phyloP scores from a whole-genome alignment of 768 basidiomycete species.

The Strobilomyces dryophilus region DNA sequence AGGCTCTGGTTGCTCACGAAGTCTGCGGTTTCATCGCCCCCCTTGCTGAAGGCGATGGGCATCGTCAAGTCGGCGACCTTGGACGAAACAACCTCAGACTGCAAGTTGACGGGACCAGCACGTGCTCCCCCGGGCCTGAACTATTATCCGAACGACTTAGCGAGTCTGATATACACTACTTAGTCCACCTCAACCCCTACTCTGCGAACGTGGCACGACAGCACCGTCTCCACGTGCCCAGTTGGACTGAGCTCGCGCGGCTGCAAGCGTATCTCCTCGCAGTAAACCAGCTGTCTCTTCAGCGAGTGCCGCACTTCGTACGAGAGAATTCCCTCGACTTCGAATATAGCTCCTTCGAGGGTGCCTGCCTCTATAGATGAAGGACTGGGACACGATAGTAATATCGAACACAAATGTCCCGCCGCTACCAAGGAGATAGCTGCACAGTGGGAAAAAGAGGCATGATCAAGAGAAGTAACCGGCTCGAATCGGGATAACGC shows the following conservation, averaged over 20 bases:
- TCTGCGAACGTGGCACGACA: slow-evolving; percentile 31
- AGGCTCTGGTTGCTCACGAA: slow-evolving; percentile 20
- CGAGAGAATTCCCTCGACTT: slow-evolving; percentile 24
- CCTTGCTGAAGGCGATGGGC: slow-evolving; percentile 18
- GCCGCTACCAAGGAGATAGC: slow-evolving; percentile 86
- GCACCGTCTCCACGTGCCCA: slow-evolving; percentile 19
- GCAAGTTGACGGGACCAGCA: background rate
- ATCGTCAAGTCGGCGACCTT: slow-evolving; percentile 11
- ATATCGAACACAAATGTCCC: slow-evolving; percentile 94
- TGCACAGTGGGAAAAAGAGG: slow-evolving; percentile 22
- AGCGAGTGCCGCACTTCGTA: slow-evolving; percentile 27
- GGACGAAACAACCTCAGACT: background rate
- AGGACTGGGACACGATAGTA: slow-evolving; percentile 82
- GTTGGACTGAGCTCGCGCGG: slow-evolving; percentile 25
- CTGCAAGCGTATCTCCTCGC: slow-evolving; percentile 36
- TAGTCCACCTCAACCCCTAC: slow-evolving; percentile 32
- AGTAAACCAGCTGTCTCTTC: slow-evolving; percentile 52
- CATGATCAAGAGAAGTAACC: background rate
- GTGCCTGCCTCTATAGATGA: slow-evolving; percentile 61
- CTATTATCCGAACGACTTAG: background rate
- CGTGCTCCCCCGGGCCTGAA: too few species aligned
- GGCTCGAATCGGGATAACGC: slow-evolving; percentile 29
- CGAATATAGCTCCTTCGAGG: slow-evolving; percentile 31
- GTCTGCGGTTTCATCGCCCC: slow-evolving; percentile 4
- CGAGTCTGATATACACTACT: background rate